phyloP scores from a whole-genome alignment of 78 protist genomes.

The Polysphondylium violaceum region DNA sequence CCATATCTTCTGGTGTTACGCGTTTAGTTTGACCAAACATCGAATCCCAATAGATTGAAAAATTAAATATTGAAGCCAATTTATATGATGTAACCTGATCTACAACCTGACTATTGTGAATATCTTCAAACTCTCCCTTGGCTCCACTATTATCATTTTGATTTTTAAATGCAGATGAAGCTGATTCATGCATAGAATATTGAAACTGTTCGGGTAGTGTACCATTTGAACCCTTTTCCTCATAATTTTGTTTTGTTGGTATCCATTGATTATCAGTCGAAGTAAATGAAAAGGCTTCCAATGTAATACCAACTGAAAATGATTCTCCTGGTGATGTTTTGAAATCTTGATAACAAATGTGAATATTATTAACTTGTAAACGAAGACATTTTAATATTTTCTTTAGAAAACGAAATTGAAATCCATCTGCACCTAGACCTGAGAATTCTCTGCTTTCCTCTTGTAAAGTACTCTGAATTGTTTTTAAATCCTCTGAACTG shows the following conservation, averaged over 20 bases:
- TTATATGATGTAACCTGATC: slow-evolving; percentile 23
- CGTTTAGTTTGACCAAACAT: slow-evolving; percentile 31
- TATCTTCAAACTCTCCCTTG: neutral
- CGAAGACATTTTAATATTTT: slow-evolving; percentile 24
- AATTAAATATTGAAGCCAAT: slow-evolving; percentile 25
- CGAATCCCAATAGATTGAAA: slow-evolving; percentile 64
- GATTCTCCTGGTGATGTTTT: slow-evolving; percentile 48
- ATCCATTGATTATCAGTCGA: slow-evolving; percentile 46
- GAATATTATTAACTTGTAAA: slow-evolving; percentile 36
- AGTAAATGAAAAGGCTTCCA: slow-evolving; percentile 26
- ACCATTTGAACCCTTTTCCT: no score
- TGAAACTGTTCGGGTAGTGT: neutral
- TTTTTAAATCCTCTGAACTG: slow-evolving; percentile 16
- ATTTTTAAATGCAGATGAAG: neutral
- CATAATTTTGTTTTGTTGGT: slow-evolving; percentile 3
- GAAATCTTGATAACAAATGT: slow-evolving; percentile 62
- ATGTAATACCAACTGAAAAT: slow-evolving; percentile 55
- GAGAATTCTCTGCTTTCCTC: neutral
- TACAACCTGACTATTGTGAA: neutral
- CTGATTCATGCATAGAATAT: neutral
- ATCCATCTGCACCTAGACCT: neutral
- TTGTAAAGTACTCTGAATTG: slow-evolving; percentile 2
- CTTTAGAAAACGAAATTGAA: slow-evolving; percentile 11
- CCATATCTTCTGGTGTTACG: slow-evolving; percentile 64
- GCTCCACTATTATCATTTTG: neutral